Base-by-base conservation (phyloP, 768 basidiomycete genomes). In the Tricholoma sp. region DNA sequence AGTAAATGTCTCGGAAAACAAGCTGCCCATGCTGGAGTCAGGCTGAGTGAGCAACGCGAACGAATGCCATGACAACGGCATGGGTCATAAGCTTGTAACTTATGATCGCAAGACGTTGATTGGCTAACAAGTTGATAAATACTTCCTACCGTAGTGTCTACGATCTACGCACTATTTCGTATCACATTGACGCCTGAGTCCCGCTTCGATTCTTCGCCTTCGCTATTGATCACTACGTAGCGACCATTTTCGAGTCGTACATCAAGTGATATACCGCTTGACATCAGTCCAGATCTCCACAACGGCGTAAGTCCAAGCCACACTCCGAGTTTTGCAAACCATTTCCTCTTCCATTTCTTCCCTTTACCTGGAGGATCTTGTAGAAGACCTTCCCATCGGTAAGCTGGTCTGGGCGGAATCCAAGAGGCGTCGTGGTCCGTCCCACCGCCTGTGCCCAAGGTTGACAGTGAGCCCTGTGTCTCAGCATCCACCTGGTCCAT, bases 321-420 rank as follows among this genome's bases (percentile, higher is more conserved):
- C 6, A 82, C 83, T 4, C 80, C 79, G 22, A 89, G 60, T 65
- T 84, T 88, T 4, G 81, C 71, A 53, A 82, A 71, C 65, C 76
- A 75, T 47, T 68, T 72, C 39, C 69, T 68, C 14, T 72, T 72
- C 7, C 69, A 65, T 54, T 67, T 68, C 35, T 66, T 70, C 31
- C 72, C 73, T 34, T 66, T 70, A 14, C 69, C 70, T 7, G 80
- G 70, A 14, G 80, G 77, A 66, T 87, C 86, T 14, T 72, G 77
- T 27, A 87, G 71, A 16, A 88, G 78, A 11, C 81, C 84, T 71
- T 89, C 88, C 86, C 87, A 89, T 32, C 82, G 77, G 67, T 85
- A 90, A 14, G 74, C 71, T 1, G 84, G 83, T 9, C 89, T 80
- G 0, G 81, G 71, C 9, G 81, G 80, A 52, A 90, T 85, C 43